Percentiles rank a stretch among this genome's conserved stretches.
Conservation (phyloP, 768 basidiomycete genomes). For the Amanita brunnescens region DNA sequence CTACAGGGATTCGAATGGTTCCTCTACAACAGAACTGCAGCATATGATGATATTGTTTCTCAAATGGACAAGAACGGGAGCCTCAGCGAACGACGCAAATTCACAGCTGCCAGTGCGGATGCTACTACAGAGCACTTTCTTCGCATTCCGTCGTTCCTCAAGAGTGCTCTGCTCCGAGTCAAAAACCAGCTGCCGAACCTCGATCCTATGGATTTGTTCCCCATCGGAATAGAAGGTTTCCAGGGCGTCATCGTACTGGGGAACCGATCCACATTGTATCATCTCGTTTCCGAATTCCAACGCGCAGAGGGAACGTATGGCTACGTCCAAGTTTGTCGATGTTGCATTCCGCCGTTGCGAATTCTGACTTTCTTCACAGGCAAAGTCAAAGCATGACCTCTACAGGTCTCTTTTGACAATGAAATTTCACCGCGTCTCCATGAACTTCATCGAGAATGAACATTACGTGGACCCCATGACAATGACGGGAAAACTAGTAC, state of each 20-base stretch:
- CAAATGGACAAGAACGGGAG: slow-evolving; percentile 47
- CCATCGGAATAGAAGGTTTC: slow-evolving; percentile 68
- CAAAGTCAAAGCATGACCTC: slow-evolving; percentile 71
- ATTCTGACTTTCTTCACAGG: slow-evolving; percentile 31
- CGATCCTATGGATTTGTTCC: slow-evolving; percentile 79
- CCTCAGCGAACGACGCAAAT: slow-evolving; percentile 25
- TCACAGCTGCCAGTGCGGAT: slow-evolving; percentile 1
- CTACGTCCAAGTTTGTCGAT: slow-evolving; percentile 55
- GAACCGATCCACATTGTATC: slow-evolving; percentile 74
- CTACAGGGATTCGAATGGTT: slow-evolving; percentile 90
- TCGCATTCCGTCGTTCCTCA: slow-evolving; percentile 28
- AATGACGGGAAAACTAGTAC: slow-evolving; percentile 53
- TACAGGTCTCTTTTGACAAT: slow-evolving; percentile 76
- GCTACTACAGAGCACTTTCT: slow-evolving; percentile 17
- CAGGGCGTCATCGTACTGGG: slow-evolving; percentile 81
- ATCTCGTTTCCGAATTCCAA: slow-evolving; percentile 77
- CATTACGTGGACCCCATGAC: slow-evolving; percentile 64
- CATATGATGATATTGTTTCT: slow-evolving; percentile 80
- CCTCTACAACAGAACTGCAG: slow-evolving; percentile 82
- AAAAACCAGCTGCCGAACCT: slow-evolving; percentile 58
- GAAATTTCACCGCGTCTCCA: slow-evolving; percentile 54
- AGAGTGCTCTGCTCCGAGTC: slow-evolving; percentile 40
- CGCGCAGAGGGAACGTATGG: slow-evolving; percentile 75
- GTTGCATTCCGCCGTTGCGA: background rate
- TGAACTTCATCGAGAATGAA: slow-evolving; percentile 68